Evolutionary conservation across 768 basidiomycete genomes (phyloP).

Genomic region (Amanita subjunquillea): DNA sequence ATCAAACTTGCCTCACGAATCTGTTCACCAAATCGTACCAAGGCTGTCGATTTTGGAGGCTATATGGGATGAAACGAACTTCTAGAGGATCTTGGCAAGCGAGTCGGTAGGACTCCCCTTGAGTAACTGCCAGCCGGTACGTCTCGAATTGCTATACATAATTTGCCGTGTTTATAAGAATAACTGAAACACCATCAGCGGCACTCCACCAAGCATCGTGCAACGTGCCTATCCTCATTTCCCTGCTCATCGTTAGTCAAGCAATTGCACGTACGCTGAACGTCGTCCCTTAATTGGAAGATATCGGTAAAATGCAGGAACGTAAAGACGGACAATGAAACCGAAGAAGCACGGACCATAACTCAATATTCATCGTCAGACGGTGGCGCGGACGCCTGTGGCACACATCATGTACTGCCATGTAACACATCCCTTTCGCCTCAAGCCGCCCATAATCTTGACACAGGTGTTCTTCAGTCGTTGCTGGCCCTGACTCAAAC

Average conservation of each 20-base stretch:
- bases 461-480: constrained; percentile 34
- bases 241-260: not conserved
- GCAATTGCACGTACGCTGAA: not conserved
- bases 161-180: not conserved
- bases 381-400: constrained; percentile 27
- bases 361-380: constrained; percentile 14
- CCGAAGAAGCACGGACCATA: constrained; percentile 7
- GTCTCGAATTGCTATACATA: not conserved
- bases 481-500: constrained; percentile 37
- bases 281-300: no score
- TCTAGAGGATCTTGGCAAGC: not conserved
- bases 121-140: not conserved
- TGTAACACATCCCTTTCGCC: not conserved
- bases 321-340: constrained; percentile 24
- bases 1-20: not conserved
- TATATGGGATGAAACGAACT: not conserved
- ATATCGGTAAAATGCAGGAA: constrained; percentile 30
- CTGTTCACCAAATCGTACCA: not conserved
- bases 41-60: no score
- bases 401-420: constrained; percentile 22
- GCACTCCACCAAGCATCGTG: not conserved
- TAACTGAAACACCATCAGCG: not conserved
- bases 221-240: not conserved
- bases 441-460: not conserved
- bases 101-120: not conserved